Base-by-base conservation (phyloP, 345 rosid genomes). In the Acer campestre region DNA sequence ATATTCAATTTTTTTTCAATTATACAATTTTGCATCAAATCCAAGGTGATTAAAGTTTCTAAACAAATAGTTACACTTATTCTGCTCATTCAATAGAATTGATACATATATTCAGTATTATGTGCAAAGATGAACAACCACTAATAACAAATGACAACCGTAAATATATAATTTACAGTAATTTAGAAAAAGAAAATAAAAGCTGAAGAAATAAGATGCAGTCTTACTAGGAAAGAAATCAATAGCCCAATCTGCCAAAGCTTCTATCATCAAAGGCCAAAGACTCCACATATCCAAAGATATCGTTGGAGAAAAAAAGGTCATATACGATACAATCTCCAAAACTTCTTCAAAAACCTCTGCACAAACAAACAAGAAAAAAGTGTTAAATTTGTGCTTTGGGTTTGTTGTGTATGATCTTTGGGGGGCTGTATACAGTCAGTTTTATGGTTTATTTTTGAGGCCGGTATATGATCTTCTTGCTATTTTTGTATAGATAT, bases 291-390 rank as follows among this genome's bases (percentile, higher is more conserved):
- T 93, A 42, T 90, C 97, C 83, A 89, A 67, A 49, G 99, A 92
- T 86, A 97, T 94, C 49, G 87, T 89, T 23, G 99, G 99, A 68
- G 98, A 89, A 80, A 90, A 97, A 84, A 94, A 94, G 77, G 99
- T 94, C 99, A 97, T 94, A 80, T 93, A 91, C n/a, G 98, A 93
- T 59, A 93, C 96, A 81, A 97, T 94, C 85, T 97, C 99, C 93
- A 94, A 80, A 74, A 97, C 95, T 89, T 97, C 99, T 89, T 97
- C 99, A 85, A 90, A 97, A 71, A 97, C 99, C 92, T 97, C 99
- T 97, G 92, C 82, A 79, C 23, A 80, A 85, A 62, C 23, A 79
- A 68, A 78, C 62, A 56, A 29, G 64, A 18, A 66, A 77, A 73
- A 77, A 10, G 18, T 2, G 3, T 53, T 53, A 53, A 51, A 53